phyloP scores from a whole-genome alignment of 176 grass and related monocot genomes.

The Rhynchospora pubera region DNA sequence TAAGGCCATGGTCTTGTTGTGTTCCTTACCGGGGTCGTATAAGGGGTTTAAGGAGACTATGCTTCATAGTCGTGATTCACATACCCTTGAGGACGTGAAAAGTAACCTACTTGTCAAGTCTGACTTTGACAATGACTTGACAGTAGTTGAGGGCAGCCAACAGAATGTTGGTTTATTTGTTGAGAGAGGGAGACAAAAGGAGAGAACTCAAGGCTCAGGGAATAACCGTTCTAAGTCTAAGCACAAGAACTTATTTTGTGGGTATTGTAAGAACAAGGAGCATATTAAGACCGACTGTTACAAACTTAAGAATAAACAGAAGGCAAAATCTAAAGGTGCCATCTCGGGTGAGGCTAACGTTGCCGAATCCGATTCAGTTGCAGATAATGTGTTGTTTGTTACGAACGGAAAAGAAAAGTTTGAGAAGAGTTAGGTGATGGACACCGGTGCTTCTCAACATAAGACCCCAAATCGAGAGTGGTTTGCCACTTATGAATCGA shows the following conservation, averaged over 20 bases:
- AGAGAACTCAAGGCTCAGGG: too few species aligned
- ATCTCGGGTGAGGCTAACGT: background rate
- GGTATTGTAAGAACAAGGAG: too few species aligned
- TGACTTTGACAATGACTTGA: background rate
- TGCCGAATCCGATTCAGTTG: background rate
- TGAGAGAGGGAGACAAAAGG: too few species aligned
- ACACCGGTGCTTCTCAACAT: conserved; percentile 17
- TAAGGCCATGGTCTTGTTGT: conserved; percentile 1
- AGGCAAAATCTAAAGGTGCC: background rate
- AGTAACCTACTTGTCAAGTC: background rate
- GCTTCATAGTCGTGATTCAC: background rate
- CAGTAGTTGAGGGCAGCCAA: too few species aligned
- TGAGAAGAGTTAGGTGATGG: conserved; percentile 6
- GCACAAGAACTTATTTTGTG: too few species aligned
- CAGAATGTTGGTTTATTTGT: too few species aligned
- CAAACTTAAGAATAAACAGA: conserved; percentile 4
- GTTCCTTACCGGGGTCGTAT: background rate
- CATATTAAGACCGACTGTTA: background rate
- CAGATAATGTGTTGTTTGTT: background rate
- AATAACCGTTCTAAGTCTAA: too few species aligned
- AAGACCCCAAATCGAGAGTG: conserved; percentile 9
- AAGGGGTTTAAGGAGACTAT: background rate
- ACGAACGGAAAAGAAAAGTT: background rate
- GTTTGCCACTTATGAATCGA: background rate
- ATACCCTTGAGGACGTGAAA: conserved; percentile 3